Percentiles rank a stretch among this genome's conserved stretches.
Evolutionary conservation across 2,329 filamentous ascomycete genomes (phyloP).

Genomic region (Neonectria coccinea): DNA sequence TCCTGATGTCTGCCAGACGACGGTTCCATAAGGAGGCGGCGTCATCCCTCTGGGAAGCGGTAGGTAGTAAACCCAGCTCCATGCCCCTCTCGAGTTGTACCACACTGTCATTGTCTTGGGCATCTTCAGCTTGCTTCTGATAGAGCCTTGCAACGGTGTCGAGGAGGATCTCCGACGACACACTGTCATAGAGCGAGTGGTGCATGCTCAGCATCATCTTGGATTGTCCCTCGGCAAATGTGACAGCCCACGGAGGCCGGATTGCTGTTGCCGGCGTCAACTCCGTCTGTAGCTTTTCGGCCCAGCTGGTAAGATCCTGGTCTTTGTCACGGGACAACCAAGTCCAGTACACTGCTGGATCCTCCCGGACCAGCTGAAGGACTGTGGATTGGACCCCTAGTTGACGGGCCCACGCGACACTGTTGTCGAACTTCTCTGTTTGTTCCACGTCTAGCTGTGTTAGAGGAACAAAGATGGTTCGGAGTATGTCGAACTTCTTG

Average conservation of each 20-base stretch:
- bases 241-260: slow-evolving; percentile 52
- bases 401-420: slow-evolving; percentile 29
- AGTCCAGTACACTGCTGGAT: slow-evolving; percentile 29
- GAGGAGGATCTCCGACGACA: slow-evolving; percentile 65
- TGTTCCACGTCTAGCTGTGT: slow-evolving; percentile 27
- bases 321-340: slow-evolving; percentile 14
- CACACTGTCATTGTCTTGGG: neutral
- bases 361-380: slow-evolving; percentile 32
- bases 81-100: slow-evolving; percentile 34
- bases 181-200: slow-evolving; percentile 73
- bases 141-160: slow-evolving; percentile 45
- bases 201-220: slow-evolving; percentile 59
- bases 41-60: slow-evolving; percentile 32
- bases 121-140: neutral
- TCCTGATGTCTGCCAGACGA: slow-evolving; percentile 27
- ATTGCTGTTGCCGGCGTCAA: slow-evolving; percentile 22
- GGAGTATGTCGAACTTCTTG: slow-evolving; percentile 49
- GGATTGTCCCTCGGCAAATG: slow-evolving; percentile 44
- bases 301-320: slow-evolving; percentile 11
- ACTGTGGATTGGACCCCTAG: slow-evolving; percentile 34
- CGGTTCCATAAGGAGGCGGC: slow-evolving; percentile 33
- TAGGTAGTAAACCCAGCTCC: slow-evolving; percentile 39
- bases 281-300: slow-evolving; percentile 23
- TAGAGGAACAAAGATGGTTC: slow-evolving; percentile 51
- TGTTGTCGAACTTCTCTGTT: slow-evolving; percentile 10